A percentile compares a stretch with the other conserved stretches of the same genome.
Evolutionary conservation across 2,329 filamentous ascomycete species (phyloP).

Genomic region (Ustilaginoidea virens): DNA sequence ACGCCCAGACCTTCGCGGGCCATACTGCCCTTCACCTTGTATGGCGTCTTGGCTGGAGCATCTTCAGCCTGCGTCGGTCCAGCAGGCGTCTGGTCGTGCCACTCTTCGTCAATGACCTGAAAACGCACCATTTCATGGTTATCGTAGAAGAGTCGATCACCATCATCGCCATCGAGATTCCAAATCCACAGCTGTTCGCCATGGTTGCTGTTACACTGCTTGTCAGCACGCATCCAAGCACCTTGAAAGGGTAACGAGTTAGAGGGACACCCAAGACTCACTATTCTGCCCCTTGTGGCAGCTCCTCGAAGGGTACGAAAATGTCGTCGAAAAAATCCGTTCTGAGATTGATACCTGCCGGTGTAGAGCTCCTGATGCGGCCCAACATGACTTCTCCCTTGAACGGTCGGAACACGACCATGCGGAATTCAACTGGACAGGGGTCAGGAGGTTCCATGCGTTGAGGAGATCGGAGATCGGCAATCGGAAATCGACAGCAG

Average conservation of each 20-base stretch:
- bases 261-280: conserved; percentile 26
- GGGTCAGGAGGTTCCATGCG: not conserved
- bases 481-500: too few relatives aligned
- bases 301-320: conserved; percentile 56
- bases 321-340: conserved; percentile 94
- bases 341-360: conserved; percentile 60
- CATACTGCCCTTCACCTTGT: conserved; percentile 53
- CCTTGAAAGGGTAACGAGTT: not conserved
- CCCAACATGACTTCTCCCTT: conserved; percentile 85
- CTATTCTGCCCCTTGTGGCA: conserved; percentile 67
- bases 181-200: conserved; percentile 74
- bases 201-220: conserved; percentile 50
- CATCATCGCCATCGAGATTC: conserved; percentile 50
- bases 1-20: conserved; percentile 45
- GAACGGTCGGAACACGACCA: conserved; percentile 90
- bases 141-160: conserved; percentile 69
- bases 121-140: conserved; percentile 79
- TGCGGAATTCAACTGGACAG: conserved; percentile 72
- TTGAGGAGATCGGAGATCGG: not conserved
- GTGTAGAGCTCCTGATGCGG: conserved; percentile 60
- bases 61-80: conserved; percentile 49
- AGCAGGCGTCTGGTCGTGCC: conserved; percentile 73
- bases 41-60: conserved; percentile 49
- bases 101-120: conserved; percentile 72
- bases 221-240: too few relatives aligned